Base-by-base conservation (phyloP, 1,139 yeast species). In the Yamadazyma conglobata region DNA sequence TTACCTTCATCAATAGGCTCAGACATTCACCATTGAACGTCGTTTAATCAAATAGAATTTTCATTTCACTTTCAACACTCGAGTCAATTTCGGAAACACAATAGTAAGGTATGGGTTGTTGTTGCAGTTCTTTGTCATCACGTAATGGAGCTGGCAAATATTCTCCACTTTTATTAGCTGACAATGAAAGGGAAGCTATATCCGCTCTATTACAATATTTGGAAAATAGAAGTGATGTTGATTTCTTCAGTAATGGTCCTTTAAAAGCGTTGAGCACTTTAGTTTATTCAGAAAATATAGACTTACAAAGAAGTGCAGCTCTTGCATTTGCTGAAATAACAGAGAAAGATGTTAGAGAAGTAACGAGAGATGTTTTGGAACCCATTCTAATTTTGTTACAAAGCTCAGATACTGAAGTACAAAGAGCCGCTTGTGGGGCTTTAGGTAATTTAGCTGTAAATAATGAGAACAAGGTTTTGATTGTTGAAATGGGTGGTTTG, bases 341-440 rank as follows among this genome's bases (percentile, higher is more conserved):
- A 25, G 98, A 91, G 55, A 93, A 91, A 58, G 94, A 85, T 51
- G 91, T 89, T 24, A 74, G 94, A 42, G 86, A 93, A 30, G 97
- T 91, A 19, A 81, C 83, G 46, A 70, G 94, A 39, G 95, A 87
- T 44, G 96, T 91, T 3, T 68, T 91, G 45, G 96, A 91, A 55
- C 98, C 98, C 27, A 88, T 91, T 30, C 69, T 91, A 38, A 85
- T 88, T 32, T 70, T 91, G 31, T 67, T 93, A 43, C 96, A 89
- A 58, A 79, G 86, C 43, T 72, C 83, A 15, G 98, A 91, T 56
- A 75, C 89, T 31, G 98, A 91, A 60, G 96, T 91, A 19, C 98
- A 91, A 60, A 74, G 97, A 36, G 98, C 98, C 4, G 97, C 98
- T 0, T 91, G 97, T 58, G 99, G 98, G 2, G 98, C 99, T 3